A percentile compares a stretch with the other conserved stretches of the same genome.
These are phyloP conservation scores for Cyberlindnera galapagoensis DNA, from an alignment of 805 yeast genomes.

Conservation along the genomic window DNA sequence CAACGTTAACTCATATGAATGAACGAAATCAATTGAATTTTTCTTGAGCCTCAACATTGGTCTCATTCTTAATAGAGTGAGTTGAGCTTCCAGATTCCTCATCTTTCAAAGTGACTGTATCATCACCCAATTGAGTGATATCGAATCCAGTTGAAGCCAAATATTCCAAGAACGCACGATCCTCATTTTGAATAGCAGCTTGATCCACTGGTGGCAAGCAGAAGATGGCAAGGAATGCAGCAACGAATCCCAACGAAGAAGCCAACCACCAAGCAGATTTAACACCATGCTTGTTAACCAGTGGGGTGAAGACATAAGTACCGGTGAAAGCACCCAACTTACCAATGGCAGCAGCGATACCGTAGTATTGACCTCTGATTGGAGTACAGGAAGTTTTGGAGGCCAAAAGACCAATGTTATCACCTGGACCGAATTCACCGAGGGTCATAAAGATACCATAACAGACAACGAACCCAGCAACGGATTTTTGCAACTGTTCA, in stretches of 20 bases:
- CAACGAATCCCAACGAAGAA: conserved; percentile 65
- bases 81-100: conserved; percentile 1
- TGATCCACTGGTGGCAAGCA: conserved; percentile 79
- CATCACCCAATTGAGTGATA: conserved; percentile 44
- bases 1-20: no score
- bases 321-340: conserved; percentile 93
- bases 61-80: no score
- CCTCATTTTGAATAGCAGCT: conserved; percentile 75
- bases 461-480: conserved; percentile 77
- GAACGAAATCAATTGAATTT: no score
- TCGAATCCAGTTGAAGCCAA: conserved; percentile 68
- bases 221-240: conserved; percentile 64
- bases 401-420: conserved; percentile 82
- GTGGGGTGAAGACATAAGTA: conserved; percentile 80
- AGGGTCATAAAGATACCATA: conserved; percentile 83
- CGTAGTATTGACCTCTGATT: conserved; percentile 85
- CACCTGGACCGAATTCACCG: conserved; percentile 95
- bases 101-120: conserved; percentile 5
- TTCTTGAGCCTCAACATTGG: no score
- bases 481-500: conserved; percentile 44
- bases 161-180: conserved; percentile 60
- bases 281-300: conserved; percentile 59
- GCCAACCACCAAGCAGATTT: conserved; percentile 81
- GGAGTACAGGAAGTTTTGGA: conserved; percentile 83
- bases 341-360: conserved; percentile 87